Conservation (phyloP, 2,329 filamentous ascomycete species). For the Aspergillus thermomutatus region DNA sequence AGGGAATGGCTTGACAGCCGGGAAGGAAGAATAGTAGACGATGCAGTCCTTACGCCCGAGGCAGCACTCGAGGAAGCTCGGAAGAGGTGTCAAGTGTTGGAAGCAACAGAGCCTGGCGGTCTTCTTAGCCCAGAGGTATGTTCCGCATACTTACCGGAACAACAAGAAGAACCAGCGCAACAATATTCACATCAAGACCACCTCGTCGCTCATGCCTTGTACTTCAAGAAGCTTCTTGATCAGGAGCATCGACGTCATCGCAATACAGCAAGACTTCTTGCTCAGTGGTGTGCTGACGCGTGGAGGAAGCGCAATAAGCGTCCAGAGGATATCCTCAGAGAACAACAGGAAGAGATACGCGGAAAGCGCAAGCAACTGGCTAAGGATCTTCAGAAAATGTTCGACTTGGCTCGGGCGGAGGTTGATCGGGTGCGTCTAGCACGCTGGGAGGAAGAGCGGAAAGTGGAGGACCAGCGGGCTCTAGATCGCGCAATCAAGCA, state of each 20-base stretch:
- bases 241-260: conserved; percentile 77
- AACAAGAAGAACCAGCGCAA: conserved; percentile 67
- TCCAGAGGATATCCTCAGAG: conserved; percentile 73
- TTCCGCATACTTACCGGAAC: conserved; percentile 69
- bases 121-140: conserved; percentile 68
- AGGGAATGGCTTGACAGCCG: conserved; percentile 63
- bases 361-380: conserved; percentile 69
- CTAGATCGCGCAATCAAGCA: conserved; percentile 52
- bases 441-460: conserved; percentile 57
- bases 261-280: conserved; percentile 72
- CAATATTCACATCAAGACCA: conserved; percentile 90
- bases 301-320: conserved; percentile 42
- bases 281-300: conserved; percentile 50
- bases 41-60: conserved; percentile 52
- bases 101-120: conserved; percentile 71
- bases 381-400: conserved; percentile 60
- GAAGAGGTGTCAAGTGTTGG: conserved; percentile 65
- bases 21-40: conserved; percentile 43
- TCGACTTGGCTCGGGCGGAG: conserved; percentile 57
- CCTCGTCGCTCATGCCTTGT: conserved; percentile 71
- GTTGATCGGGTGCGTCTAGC: conserved; percentile 55
- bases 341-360: conserved; percentile 66
- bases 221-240: conserved; percentile 76
- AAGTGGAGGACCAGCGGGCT: conserved; percentile 50
- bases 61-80: conserved; percentile 65